phyloP scores from a whole-genome alignment of 768 basidiomycete species.

The Russula compacta region DNA sequence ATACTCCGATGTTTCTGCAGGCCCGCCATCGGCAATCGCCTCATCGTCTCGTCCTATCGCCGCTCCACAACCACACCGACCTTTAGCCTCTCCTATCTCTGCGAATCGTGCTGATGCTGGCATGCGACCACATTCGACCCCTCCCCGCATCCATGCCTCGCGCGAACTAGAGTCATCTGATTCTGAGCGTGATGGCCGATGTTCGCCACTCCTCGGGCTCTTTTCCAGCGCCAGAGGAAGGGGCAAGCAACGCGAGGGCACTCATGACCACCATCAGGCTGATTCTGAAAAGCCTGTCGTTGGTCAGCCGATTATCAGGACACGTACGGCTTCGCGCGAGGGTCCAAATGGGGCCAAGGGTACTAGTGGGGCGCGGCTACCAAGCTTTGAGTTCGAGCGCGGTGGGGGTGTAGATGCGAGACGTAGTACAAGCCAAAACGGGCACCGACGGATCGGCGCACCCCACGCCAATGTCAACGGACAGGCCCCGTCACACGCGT shows the following conservation, averaged over 20 bases:
- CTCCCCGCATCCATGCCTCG: conserved; percentile 15
- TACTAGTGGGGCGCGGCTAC: not conserved
- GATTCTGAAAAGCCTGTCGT: conserved; percentile 8
- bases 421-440: conserved; percentile 12
- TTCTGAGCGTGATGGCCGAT: conserved; percentile 25
- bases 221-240: conserved; percentile 20
- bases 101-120: not conserved
- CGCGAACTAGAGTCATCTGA: conserved; percentile 12
- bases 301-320: conserved; percentile 13
- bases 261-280: not conserved
- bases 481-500: not conserved
- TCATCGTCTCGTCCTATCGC: conserved; percentile 7
- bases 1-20: not conserved
- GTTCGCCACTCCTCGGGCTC: conserved; percentile 29
- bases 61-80: conserved; percentile 3
- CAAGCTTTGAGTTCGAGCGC: conserved; percentile 16
- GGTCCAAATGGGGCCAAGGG: not conserved
- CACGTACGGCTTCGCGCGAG: conserved; percentile 19
- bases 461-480: not conserved
- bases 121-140: conserved; percentile 18
- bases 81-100: not conserved
- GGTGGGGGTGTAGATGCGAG: not conserved
- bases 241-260: conserved; percentile 7
- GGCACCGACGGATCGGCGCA: conserved; percentile 1
- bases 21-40: not conserved